phyloP scores from a whole-genome alignment of 2,329 filamentous ascomycete species.

The Microascus cirrosus region DNA sequence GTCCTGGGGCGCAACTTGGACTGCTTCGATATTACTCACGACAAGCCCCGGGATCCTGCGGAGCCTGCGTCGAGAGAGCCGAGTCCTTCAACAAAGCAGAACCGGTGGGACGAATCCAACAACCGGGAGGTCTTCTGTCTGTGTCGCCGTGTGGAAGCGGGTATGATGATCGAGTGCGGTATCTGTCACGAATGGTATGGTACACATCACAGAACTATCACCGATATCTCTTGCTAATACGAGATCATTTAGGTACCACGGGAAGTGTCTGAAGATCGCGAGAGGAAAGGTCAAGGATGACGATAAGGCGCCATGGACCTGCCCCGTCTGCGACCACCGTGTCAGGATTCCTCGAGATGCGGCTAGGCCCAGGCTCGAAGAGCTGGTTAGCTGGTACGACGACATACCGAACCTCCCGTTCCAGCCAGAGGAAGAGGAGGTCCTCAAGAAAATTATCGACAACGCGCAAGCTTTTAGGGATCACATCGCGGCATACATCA shows the following conservation, averaged over 20 bases:
- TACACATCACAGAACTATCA: background rate
- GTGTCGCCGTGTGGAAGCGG: conserved; percentile 82
- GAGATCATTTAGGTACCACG: conserved; percentile 67
- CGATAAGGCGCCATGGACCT: conserved; percentile 75
- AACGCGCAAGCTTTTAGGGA: conserved; percentile 76
- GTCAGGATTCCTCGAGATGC: conserved; percentile 96
- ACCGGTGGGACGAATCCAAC: conserved; percentile 47
- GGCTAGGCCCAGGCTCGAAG: conserved; percentile 87
- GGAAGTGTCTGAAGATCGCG: conserved; percentile 95
- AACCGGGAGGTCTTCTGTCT: conserved; percentile 88
- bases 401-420: conserved; percentile 77
- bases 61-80: conserved; percentile 85
- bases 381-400: conserved; percentile 71
- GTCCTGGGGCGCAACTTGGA: conserved; percentile 80
- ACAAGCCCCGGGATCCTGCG: conserved; percentile 80
- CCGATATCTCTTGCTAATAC: background rate
- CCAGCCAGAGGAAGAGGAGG: conserved; percentile 88
- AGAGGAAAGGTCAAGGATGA: conserved; percentile 97
- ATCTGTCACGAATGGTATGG: conserved; percentile 91
- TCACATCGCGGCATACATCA: conserved; percentile 71
- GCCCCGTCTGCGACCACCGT: conserved; percentile 94
- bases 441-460: conserved; percentile 75
- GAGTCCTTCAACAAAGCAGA: conserved; percentile 39
- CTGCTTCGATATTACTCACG: conserved; percentile 78
- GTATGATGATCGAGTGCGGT: conserved; percentile 99